Evolutionary conservation across 1,284 basidiomycete genomes (phyloP), one percentile per base, ranked within the genome.

Genomic region (Ceratobasidium sp.): DNA sequence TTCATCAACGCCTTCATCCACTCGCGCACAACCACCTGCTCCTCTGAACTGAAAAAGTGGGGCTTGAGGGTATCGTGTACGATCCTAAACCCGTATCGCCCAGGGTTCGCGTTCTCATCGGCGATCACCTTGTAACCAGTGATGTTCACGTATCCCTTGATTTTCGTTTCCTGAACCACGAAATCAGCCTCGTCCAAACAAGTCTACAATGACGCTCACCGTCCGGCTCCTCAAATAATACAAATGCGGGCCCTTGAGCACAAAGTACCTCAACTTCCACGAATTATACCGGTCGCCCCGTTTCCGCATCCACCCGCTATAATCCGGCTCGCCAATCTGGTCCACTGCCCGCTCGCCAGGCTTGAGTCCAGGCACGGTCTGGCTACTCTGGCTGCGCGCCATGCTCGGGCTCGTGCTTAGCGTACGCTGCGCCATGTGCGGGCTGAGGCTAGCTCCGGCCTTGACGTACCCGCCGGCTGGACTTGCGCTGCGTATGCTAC

Each of bases 1-100:
- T 99, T 99, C 95, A 99, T 98, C 81, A 99, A 90, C 11, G 96
- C 95, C 87, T 99, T 99, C 97, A 99, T 99, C 98, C 98, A 99
- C 80, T 96, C 95, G 15, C 98, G 90, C 64, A 98, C 89, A 51
- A 91, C 84, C 4, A 85, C 83, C 82, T 96, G 94, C 82, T 99
- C 96, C 49, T 96, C 93, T 0, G 94, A 94, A 79, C 93, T 94
- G 85, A 99, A 99, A 82, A 87, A 95, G 84, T 99, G 96, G 1
- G 94, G 88, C 85, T 94, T 95, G 82, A 96, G 94, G 9, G 87
- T 86, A 64, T 97, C 94, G 80, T 99, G 97, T 49, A 97, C 90
- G 78, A 99, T 94, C 81, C 95, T 89, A 91, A 99, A 99, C 5
- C 96, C 97, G 85, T 98, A 99, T 80, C 92, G 90, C 25, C 97